Evolutionary conservation across 148 eudicot genomes (phyloP).

Genomic region (Mesembryanthemum crystallinum): DNA sequence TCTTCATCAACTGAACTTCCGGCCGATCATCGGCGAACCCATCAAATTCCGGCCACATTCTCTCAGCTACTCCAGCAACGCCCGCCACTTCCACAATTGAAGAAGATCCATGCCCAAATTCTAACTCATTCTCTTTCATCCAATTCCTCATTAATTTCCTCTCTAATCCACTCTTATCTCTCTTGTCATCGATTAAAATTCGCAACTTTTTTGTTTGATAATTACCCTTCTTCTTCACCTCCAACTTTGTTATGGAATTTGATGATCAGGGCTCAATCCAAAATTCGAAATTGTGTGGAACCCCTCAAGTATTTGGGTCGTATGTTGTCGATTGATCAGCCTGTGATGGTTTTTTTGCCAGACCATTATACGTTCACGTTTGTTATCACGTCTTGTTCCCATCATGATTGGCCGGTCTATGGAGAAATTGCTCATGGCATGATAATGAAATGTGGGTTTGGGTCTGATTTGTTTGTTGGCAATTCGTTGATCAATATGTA

Average conservation of each 20-base stretch:
- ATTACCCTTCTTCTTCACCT: constrained; percentile 42
- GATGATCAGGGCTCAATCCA: constrained; percentile 61
- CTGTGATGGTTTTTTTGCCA: constrained; percentile 33
- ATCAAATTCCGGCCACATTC: constrained; percentile 22
- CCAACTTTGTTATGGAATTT: constrained; percentile 64
- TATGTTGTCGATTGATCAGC: constrained; percentile 36
- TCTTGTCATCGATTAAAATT: constrained; percentile 21
- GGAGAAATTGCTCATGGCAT: constrained; percentile 59
- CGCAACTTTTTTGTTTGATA: constrained; percentile 43
- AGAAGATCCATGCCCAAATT: constrained; percentile 66
- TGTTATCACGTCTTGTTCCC: constrained; percentile 56
- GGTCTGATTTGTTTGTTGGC: constrained; percentile 46
- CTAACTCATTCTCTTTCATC: constrained; percentile 31
- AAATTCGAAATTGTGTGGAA: constrained; percentile 38
- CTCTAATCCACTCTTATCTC: constrained; percentile 53
- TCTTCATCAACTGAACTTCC: constrained; percentile 11
- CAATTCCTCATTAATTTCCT: constrained; percentile 33
- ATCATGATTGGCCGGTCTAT: constrained; percentile 23
- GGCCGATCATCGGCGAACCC: not conserved
- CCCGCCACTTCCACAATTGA: constrained; percentile 38
- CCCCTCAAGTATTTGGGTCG: constrained; percentile 41
- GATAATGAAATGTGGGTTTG: constrained; percentile 50
- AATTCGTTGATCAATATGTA: constrained; percentile 59
- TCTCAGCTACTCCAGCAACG: constrained; percentile 47
- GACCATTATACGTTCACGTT: constrained; percentile 71